Conservation (phyloP, 768 basidiomycete species). For the Sistotremastrum suecicum region DNA sequence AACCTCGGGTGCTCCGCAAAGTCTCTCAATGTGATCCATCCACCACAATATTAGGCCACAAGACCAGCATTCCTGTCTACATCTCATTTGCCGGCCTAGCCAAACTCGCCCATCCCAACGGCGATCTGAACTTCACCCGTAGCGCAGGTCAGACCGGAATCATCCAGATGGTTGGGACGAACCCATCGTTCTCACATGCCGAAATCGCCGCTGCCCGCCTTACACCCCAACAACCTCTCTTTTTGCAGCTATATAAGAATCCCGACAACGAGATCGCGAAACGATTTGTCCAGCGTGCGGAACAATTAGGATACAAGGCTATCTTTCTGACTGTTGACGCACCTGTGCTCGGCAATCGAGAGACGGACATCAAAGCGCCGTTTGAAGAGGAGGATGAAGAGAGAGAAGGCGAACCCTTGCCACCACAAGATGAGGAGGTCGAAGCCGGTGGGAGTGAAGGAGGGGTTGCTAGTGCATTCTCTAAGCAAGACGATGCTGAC, state of each 20-base stretch:
- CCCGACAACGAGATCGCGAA: constrained; percentile 23
- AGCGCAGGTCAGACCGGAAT: constrained; percentile 23
- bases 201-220: constrained; percentile 9
- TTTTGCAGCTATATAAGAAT: constrained; percentile 26
- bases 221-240: constrained; percentile 9
- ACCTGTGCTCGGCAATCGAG: constrained; percentile 22
- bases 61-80: constrained; percentile 20
- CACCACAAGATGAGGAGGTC: neutral
- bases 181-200: constrained; percentile 12
- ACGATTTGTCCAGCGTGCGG: constrained; percentile 19
- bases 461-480: neutral
- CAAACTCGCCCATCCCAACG: constrained; percentile 24
- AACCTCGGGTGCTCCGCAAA: constrained; percentile 21
- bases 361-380: constrained; percentile 10
- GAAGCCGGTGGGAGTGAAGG: constrained; percentile 5
- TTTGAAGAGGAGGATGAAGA: constrained; percentile 9
- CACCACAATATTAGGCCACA: constrained; percentile 14
- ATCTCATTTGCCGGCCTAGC: constrained; percentile 23
- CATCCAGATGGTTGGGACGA: constrained; percentile 17
- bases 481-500: constrained; percentile 5
- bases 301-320: constrained; percentile 22
- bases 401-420: neutral
- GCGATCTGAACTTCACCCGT: constrained; percentile 26
- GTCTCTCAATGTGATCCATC: constrained; percentile 6
- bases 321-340: constrained; percentile 32